Conservation (phyloP, 2,329 filamentous ascomycete genomes). For the Aspergillus jensenii region DNA sequence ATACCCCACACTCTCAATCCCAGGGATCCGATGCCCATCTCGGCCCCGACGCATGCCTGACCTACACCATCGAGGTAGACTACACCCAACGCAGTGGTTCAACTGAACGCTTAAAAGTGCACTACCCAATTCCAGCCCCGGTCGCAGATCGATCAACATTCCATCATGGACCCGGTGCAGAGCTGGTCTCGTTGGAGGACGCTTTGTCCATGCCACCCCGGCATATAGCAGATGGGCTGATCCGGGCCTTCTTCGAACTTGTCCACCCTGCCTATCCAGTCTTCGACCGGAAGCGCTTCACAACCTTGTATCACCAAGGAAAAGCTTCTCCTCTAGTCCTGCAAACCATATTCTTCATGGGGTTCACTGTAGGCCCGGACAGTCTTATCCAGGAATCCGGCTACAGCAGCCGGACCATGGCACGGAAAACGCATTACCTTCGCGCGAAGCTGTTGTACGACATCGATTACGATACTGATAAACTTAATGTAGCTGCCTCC, state of each 20-base stretch:
- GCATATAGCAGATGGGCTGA: not conserved
- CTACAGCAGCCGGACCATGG: not conserved
- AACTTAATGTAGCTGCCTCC: slow-evolving; percentile 17
- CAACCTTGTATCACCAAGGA: not conserved
- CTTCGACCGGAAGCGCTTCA: not conserved
- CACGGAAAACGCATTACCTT: not conserved
- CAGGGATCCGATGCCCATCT: not conserved
- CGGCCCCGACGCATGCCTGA: not conserved
- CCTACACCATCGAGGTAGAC: not conserved
- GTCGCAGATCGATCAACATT: not conserved
- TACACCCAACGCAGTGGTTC: not conserved
- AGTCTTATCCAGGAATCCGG: not conserved
- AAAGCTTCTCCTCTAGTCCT: not conserved
- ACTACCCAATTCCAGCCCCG: not conserved
- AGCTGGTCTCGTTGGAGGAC: not conserved
- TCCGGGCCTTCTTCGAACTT: not conserved
- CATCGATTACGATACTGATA: not conserved
- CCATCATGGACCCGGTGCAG: not conserved
- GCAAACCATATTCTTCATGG: not conserved
- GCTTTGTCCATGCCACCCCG: not conserved
- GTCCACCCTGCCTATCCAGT: not conserved
- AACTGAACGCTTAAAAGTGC: not conserved
- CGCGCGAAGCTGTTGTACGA: not conserved
- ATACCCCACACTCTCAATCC: not conserved
- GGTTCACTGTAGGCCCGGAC: not conserved